Evolutionary conservation across 1,284 basidiomycete species (phyloP).

Genomic region (Earliella scabrosa): DNA sequence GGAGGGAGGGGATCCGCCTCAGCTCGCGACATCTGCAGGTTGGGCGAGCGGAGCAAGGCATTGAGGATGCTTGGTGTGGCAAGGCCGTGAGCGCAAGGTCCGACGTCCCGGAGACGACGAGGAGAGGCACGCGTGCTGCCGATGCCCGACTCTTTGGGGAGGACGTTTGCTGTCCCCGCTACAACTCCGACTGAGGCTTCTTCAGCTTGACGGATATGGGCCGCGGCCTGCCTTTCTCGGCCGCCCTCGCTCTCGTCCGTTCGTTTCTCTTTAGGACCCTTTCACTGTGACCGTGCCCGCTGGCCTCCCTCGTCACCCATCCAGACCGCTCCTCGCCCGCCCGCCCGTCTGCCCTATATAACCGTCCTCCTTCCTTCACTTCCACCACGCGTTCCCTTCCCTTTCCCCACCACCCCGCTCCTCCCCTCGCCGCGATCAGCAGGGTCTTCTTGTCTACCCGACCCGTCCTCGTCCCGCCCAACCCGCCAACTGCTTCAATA

Average conservation of each 20-base stretch:
- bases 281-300: neutral
- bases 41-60: neutral
- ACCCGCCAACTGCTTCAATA: slow-evolving; percentile 1
- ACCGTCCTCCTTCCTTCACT: neutral
- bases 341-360: slow-evolving; percentile 23
- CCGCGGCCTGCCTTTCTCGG: slow-evolving; percentile 8
- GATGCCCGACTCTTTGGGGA: slow-evolving; percentile 20
- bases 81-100: neutral
- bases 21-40: slow-evolving; percentile 2
- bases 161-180: neutral
- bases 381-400: slow-evolving; percentile 23
- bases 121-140: slow-evolving; percentile 4
- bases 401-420: slow-evolving; percentile 11
- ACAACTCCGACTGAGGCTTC: neutral
- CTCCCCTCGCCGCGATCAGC: slow-evolving; percentile 26
- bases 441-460: slow-evolving; percentile 15
- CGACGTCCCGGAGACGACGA: slow-evolving; percentile 22
- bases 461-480: neutral
- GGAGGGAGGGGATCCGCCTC: slow-evolving; percentile 18
- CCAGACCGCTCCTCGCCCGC: neutral
- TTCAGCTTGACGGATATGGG: slow-evolving; percentile 4
- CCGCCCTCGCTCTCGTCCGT: neutral
- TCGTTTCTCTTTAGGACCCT: neutral
- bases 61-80: neutral
- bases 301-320: neutral